Evolutionary conservation across 306 rosid species (phyloP).

Genomic region (Cotoneaster glaucophyllus): DNA sequence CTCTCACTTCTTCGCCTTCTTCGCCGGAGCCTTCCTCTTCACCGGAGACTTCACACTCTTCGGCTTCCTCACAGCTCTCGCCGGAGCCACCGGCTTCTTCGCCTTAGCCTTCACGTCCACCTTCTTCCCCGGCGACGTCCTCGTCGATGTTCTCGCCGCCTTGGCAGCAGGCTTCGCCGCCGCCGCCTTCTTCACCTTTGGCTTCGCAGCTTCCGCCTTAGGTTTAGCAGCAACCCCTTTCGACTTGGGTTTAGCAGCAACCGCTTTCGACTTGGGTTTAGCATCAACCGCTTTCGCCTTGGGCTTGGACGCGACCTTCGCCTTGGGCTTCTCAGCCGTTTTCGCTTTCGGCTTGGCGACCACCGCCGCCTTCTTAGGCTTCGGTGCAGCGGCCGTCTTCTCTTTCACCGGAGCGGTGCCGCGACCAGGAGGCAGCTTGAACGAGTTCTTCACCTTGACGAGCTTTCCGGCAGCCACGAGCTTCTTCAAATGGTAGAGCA

Average conservation of each 20-base stretch:
- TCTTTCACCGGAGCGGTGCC: constrained; percentile 16
- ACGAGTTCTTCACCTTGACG: constrained; percentile 73
- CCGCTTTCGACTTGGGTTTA: constrained; percentile 12
- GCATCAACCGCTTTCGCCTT: constrained; percentile 6
- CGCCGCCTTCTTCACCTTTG: constrained; percentile 25
- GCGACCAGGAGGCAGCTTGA: constrained; percentile 42
- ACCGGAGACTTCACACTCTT: constrained; percentile 30
- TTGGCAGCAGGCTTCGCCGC: constrained; percentile 1
- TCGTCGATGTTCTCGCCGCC: background rate
- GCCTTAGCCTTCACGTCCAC: background rate
- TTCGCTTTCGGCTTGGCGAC: constrained; percentile 26
- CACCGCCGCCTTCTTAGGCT: constrained; percentile 18
- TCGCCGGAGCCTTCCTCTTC: constrained; percentile 34
- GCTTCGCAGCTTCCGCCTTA: too few species aligned
- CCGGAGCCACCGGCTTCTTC: constrained; percentile 29
- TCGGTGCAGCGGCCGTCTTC: constrained; percentile 1
- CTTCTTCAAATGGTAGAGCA: constrained; percentile 56
- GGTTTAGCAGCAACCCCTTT: constrained; percentile 15
- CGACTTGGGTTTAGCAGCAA: constrained; percentile 15
- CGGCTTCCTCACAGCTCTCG: constrained; percentile 21
- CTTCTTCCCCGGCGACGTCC: background rate
- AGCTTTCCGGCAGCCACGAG: constrained; percentile 59
- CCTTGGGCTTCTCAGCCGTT: constrained; percentile 12
- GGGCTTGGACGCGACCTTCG: constrained; percentile 14
- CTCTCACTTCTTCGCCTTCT: constrained; percentile 29